A percentile compares a stretch with the other conserved stretches of the same genome.
Conservation (phyloP, 75 land plant species). For the Adiantum capillusveneris region DNA sequence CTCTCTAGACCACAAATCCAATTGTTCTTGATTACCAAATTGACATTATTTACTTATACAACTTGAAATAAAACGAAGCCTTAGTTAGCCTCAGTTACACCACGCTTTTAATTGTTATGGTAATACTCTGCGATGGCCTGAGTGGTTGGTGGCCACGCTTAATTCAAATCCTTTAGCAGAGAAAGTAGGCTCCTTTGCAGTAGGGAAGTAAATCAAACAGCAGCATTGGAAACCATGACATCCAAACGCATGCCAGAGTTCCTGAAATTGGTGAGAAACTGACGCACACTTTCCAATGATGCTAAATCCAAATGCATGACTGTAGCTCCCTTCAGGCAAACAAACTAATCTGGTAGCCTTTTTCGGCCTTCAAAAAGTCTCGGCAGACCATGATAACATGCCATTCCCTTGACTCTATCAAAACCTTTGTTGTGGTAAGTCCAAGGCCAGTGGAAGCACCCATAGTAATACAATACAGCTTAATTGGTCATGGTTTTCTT, state of each 20-base stretch:
- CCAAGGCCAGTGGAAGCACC: slow-evolving; percentile 99
- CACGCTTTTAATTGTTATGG: no score
- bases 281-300: no score
- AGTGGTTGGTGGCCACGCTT: no score
- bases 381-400: slow-evolving; percentile 95
- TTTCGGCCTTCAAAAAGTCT: slow-evolving; percentile 94
- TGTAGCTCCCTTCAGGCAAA: slow-evolving; percentile 73
- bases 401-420: slow-evolving; percentile 89
- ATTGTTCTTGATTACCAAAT: no score
- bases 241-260: slow-evolving; percentile 66
- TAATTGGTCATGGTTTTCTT: slow-evolving; percentile 80
- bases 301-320: slow-evolving; percentile 96
- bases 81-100: no score
- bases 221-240: slow-evolving; percentile 95
- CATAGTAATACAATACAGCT: slow-evolving; percentile 65
- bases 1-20: no score
- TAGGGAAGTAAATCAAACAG: slow-evolving; percentile 92
- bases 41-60: no score
- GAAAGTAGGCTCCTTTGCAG: slow-evolving; percentile 80
- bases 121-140: no score
- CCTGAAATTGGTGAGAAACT: slow-evolving; percentile 66
- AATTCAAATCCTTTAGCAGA: no score
- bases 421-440: slow-evolving; percentile 83
- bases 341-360: slow-evolving; percentile 77
- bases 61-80: no score